phyloP scores from a whole-genome alignment of 192 early-diverging fungal genomes.

The Hyaloraphidium curvatum region DNA sequence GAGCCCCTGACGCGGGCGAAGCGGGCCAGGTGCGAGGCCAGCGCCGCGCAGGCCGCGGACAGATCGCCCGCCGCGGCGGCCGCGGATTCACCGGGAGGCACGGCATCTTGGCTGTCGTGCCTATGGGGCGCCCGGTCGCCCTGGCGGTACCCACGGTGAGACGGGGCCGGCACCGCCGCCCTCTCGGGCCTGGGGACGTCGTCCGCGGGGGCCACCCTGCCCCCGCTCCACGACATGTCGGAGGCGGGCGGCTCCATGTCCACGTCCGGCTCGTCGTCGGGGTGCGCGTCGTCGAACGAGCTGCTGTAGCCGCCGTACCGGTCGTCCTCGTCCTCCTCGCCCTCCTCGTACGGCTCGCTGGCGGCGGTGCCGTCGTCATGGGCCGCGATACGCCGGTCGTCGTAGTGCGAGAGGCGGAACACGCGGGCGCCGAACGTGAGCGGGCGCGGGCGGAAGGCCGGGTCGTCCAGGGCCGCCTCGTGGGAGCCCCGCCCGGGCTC shows the following conservation, averaged over 20 bases:
- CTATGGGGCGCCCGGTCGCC: not conserved
- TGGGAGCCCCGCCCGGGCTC: slow-evolving; percentile 5
- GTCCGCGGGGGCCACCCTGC: not conserved
- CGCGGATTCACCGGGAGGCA: not conserved
- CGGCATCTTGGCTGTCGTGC: not conserved
- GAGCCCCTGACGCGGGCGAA: not conserved
- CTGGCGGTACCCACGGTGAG: not conserved
- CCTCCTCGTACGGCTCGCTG: slow-evolving; percentile 9
- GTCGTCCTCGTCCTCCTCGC: slow-evolving; percentile 16
- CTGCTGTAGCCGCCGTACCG: slow-evolving; percentile 16
- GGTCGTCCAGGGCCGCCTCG: not conserved
- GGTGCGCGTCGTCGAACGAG: slow-evolving; percentile 18
- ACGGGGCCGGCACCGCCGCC: not conserved
- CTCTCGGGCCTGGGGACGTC: not conserved
- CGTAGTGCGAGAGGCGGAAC: not conserved
- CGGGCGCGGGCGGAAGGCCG: not conserved
- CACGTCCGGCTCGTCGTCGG: slow-evolving; percentile 11
- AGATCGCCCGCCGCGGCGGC: not conserved
- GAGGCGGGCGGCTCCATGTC: not conserved
- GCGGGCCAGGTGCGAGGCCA: not conserved
- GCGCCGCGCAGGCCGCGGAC: not conserved
- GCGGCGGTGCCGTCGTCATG: not conserved
- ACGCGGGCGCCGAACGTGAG: not conserved
- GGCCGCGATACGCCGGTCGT: not conserved
- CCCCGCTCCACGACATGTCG: not conserved